These are phyloP conservation scores for Paraglomus brasilianum DNA, from an alignment of 192 early-diverging fungal species.

Conservation along the genomic window DNA sequence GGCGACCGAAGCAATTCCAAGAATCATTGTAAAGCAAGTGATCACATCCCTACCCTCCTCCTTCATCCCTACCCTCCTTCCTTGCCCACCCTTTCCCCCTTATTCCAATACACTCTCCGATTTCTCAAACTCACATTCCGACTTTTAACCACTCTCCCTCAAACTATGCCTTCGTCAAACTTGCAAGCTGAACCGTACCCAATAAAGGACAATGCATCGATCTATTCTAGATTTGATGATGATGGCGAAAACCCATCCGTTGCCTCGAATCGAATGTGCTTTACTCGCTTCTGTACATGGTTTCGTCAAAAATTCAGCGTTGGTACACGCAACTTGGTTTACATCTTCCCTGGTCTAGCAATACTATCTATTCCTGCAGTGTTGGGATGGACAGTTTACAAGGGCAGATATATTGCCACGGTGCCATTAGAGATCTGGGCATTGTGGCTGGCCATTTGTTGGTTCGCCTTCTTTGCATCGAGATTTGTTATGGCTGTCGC, in stretches of 20 bases:
- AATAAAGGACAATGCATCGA: neutral
- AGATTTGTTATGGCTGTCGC: neutral
- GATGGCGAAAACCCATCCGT: neutral
- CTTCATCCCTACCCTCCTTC: no score
- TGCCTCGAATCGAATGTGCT: neutral
- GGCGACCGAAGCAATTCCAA: no score
- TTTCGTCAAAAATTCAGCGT: neutral
- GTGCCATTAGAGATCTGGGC: slow-evolving; percentile 8
- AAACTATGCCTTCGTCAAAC: neutral
- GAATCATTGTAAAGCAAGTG: no score
- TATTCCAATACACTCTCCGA: no score
- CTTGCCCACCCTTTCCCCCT: no score
- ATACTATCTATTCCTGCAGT: neutral
- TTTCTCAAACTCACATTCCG: no score
- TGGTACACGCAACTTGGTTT: slow-evolving; percentile 4
- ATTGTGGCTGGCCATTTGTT: neutral
- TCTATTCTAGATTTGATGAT: slow-evolving; percentile 4
- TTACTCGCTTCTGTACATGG: neutral
- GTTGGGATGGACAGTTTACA: neutral
- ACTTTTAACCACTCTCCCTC: no score
- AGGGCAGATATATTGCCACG: neutral
- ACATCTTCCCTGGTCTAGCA: slow-evolving; percentile 9
- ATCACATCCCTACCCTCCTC: no score
- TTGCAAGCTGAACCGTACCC: neutral
- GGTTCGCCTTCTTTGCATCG: slow-evolving; percentile 12